Evolutionary conservation across 495 filamentous ascomycete genomes (phyloP).

Genomic region (Neurospora sublineolata): DNA sequence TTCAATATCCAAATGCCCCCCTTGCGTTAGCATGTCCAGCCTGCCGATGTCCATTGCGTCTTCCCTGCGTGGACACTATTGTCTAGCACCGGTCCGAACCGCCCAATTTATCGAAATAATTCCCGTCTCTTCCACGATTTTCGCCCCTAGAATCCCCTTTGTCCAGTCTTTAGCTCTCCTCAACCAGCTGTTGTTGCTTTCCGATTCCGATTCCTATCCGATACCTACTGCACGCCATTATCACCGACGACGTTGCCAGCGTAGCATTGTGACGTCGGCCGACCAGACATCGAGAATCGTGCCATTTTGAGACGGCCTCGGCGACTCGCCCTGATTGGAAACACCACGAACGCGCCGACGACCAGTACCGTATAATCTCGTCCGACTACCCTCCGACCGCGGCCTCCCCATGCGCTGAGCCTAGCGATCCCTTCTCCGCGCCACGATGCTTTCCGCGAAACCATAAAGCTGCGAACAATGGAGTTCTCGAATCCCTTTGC

Average conservation of each 20-base stretch:
- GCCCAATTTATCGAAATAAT: background rate
- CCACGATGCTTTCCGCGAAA: constrained; percentile 11
- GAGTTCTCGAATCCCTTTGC: constrained; percentile 16
- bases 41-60: background rate
- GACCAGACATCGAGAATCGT: background rate
- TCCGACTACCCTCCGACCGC: background rate
- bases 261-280: background rate
- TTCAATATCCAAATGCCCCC: background rate
- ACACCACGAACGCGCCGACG: background rate
- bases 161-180: background rate
- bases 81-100: background rate
- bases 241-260: background rate
- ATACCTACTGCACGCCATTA: background rate
- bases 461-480: constrained; percentile 12
- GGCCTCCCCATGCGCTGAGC: background rate
- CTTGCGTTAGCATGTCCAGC: background rate
- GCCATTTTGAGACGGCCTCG: background rate
- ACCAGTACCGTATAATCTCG: background rate
- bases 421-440: background rate
- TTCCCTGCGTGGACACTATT: background rate
- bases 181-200: background rate
- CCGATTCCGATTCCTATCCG: background rate
- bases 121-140: background rate
- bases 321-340: background rate
- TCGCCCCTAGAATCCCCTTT: background rate